Base-by-base conservation (phyloP, 2,329 filamentous ascomycete genomes). In the Boeremia lycopersici region DNA sequence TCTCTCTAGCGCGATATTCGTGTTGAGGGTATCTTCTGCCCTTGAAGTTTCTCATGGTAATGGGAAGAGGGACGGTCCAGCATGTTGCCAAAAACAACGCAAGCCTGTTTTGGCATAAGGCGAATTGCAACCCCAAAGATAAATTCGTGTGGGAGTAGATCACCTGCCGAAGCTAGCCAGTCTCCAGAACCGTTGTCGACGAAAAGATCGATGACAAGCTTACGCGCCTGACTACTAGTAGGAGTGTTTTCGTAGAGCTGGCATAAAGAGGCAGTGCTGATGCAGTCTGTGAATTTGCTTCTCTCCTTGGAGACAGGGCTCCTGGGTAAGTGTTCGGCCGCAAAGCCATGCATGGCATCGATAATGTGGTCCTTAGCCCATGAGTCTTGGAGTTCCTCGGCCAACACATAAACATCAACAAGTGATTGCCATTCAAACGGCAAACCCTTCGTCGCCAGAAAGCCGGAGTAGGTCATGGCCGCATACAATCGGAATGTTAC, bases 401-500 rank as follows among this genome's bases (percentile, higher is more conserved):
- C 35, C 15, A 48, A 6, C 10, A 53, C 13, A 30, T 53, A 53
- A n/a, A 53, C 19, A 9, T 47, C 15, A 15, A 41, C 15, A n/a
- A 47, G 31, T 10, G 38, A 19, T 5, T 35, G 38, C 46, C 46
- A 49, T 23, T 35, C 46, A 7, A 19, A 3, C 3, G 38, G 46
- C 25, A 42, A 19, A 5, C n/a, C 31, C n/a, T 28, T 29, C 0
- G 31, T 35, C 17, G 46, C 23, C 10, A 49, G 23, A 5, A 25
- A 42, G n/a, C 46, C 38, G 6, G 38, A 42, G 28, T 49, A 49
- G 7, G 30, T 49, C 29, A 49, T 12, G 11, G 9, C 38, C 6
- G 30, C 23, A n/a, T 42, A 49, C 23, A 36, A 12, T 11, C 25
- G 46, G 30, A 49, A 49, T 11, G 38, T 34, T 29, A 25, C 11